phyloP scores from a whole-genome alignment of 2,329 filamentous ascomycete genomes.

The Ophiostoma perfectum region DNA sequence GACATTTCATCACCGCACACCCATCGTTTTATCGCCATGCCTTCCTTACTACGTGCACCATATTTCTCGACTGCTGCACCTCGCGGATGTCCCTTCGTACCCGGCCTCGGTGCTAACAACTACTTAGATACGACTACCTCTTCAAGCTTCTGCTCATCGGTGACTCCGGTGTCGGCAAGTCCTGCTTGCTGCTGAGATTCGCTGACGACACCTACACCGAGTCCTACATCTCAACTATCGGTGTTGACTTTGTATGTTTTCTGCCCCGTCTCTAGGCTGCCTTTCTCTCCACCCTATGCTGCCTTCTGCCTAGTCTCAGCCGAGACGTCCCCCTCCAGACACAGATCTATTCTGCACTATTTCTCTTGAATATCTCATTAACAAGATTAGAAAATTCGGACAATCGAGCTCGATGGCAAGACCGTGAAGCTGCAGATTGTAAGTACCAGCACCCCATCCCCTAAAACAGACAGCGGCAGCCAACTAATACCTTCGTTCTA shows the following conservation, averaged over 20 bases:
- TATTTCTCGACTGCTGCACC: too few species aligned
- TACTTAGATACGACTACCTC: conserved; percentile 94
- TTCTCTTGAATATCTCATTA: neutral
- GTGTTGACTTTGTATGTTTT: conserved; percentile 88
- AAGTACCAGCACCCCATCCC: conserved; percentile 33
- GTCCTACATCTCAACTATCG: conserved; percentile 99
- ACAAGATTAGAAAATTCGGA: conserved; percentile 84
- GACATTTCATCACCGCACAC: neutral
- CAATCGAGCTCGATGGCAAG: conserved; percentile 98
- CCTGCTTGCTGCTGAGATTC: conserved; percentile 94
- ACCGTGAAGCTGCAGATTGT: conserved; percentile 99
- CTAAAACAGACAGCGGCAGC: conserved; percentile 17
- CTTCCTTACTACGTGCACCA: neutral
- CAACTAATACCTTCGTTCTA: conserved; percentile 37
- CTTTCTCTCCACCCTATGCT: neutral
- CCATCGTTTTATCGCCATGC: neutral
- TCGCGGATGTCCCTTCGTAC: neutral
- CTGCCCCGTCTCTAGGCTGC: neutral
- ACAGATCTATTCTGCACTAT: too few species aligned
- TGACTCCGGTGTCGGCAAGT: conserved; percentile 99
- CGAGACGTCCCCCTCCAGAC: too few species aligned
- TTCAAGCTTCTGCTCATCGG: conserved; percentile 99
- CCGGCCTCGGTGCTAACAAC: conserved; percentile 11
- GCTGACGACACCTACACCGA: conserved; percentile 99
- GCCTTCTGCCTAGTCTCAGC: neutral